A percentile compares a stretch with the other conserved stretches of the same genome.
These are phyloP conservation scores for Macaranga tanarius DNA, from an alignment of 441 rosid species.

Conservation along the genomic window DNA sequence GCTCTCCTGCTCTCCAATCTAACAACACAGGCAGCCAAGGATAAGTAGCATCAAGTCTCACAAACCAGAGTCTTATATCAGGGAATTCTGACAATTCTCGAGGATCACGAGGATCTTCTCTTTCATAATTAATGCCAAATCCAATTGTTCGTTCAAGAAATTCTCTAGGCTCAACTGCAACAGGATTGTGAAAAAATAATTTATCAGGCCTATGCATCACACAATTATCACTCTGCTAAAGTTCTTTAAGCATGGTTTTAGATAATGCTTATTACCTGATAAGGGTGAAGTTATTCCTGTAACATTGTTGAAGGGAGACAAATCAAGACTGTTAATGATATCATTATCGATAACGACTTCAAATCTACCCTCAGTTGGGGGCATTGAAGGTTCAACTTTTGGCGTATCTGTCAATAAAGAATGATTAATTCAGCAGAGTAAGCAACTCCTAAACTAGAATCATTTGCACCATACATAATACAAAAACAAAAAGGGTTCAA, in stretches of 20 bases:
- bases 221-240: neutral
- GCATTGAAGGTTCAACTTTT: constrained; percentile 62
- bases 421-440: too few species aligned
- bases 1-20: constrained; percentile 87
- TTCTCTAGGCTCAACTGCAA: constrained; percentile 52
- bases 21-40: constrained; percentile 85
- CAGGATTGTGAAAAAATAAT: neutral
- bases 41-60: constrained; percentile 70
- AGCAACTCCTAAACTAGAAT: neutral
- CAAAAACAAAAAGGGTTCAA: too few species aligned
- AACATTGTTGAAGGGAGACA: constrained; percentile 60
- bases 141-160: constrained; percentile 70
- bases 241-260: neutral
- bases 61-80: constrained; percentile 85
- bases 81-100: constrained; percentile 83
- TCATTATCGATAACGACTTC: constrained; percentile 67
- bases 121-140: constrained; percentile 60
- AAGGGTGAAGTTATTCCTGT: constrained; percentile 65
- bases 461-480: too few species aligned
- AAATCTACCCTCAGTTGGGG: constrained; percentile 65
- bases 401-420: constrained; percentile 42
- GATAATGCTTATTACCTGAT: constrained; percentile 34
- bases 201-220: neutral
- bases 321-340: constrained; percentile 49
- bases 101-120: constrained; percentile 66